These are phyloP conservation scores for Corynespora cassiicola DNA, from an alignment of 2,329 filamentous ascomycete species.

Conservation along the genomic window DNA sequence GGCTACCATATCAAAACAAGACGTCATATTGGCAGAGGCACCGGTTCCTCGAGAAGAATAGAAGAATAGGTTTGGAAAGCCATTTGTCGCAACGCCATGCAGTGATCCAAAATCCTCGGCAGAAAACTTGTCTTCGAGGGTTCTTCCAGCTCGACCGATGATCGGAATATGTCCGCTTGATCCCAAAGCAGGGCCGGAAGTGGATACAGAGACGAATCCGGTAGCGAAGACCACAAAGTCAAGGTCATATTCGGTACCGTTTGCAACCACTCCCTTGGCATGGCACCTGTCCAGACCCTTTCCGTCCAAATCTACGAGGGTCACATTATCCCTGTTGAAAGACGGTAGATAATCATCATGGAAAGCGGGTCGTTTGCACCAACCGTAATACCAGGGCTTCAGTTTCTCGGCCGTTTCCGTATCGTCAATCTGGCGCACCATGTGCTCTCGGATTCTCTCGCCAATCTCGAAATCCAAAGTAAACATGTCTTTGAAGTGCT, in stretches of 20 bases:
- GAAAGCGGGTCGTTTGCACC: constrained; percentile 69
- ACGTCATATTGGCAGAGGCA: too few relatives aligned
- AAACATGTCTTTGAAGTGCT: constrained; percentile 55
- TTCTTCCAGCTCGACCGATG: constrained; percentile 50
- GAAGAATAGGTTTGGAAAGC: constrained; percentile 8
- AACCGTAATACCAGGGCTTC: constrained; percentile 65
- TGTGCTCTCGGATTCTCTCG: constrained; percentile 52
- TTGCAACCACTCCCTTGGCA: constrained; percentile 52
- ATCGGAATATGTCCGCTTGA: constrained; percentile 44
- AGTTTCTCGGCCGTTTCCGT: constrained; percentile 56
- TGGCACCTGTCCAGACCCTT: constrained; percentile 58
- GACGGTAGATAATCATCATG: constrained; percentile 63
- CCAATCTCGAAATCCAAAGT: constrained; percentile 50
- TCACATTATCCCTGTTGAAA: constrained; percentile 66
- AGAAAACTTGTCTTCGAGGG: constrained; percentile 53
- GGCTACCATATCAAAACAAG: constrained; percentile 50
- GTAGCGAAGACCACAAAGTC: constrained; percentile 55
- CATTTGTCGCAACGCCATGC: constrained; percentile 38
- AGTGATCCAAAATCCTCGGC: constrained; percentile 50
- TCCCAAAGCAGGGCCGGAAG: constrained; percentile 26
- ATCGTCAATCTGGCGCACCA: constrained; percentile 58
- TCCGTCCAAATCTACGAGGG: constrained; percentile 65
- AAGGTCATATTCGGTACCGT: constrained; percentile 54
- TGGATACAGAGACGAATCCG: constrained; percentile 44
- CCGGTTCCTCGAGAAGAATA: constrained; percentile 1